These are phyloP conservation scores for Citrullus amarus DNA, from an alignment of 306 rosid species.

Conservation along the genomic window DNA sequence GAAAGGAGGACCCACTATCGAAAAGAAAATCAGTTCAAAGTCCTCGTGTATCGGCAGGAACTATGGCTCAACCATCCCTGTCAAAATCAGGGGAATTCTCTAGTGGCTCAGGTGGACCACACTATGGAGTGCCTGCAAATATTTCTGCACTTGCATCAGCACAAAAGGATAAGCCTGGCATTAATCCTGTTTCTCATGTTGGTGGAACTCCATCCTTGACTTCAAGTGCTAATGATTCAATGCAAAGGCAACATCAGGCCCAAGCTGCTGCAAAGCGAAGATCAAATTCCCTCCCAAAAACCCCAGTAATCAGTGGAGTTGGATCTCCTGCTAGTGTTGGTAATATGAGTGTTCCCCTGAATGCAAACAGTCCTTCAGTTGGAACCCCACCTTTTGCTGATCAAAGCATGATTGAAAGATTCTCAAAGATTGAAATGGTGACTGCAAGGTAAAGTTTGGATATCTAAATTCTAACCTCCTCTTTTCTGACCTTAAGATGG, in stretches of 20 bases:
- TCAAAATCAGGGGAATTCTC: constrained; percentile 92
- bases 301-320: constrained; percentile 63
- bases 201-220: constrained; percentile 60
- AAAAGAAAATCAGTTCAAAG: constrained; percentile 72
- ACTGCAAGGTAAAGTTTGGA: constrained; percentile 47
- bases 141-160: constrained; percentile 34
- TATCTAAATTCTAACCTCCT: not conserved
- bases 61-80: constrained; percentile 66
- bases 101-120: constrained; percentile 71
- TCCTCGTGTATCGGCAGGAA: constrained; percentile 70
- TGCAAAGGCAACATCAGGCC: constrained; percentile 79
- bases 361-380: constrained; percentile 76
- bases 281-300: constrained; percentile 75
- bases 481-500: not conserved
- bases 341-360: constrained; percentile 46
- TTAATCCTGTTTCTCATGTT: constrained; percentile 44
- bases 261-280: constrained; percentile 58
- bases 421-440: constrained; percentile 63
- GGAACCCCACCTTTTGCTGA: constrained; percentile 51
- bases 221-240: constrained; percentile 62
- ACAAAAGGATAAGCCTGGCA: constrained; percentile 66
- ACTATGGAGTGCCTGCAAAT: constrained; percentile 49
- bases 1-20: constrained; percentile 69
- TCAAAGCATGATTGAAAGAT: constrained; percentile 51
- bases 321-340: constrained; percentile 87